Conservation (phyloP, 1,139 yeast species). For the Geotrichum carabidarum region DNA sequence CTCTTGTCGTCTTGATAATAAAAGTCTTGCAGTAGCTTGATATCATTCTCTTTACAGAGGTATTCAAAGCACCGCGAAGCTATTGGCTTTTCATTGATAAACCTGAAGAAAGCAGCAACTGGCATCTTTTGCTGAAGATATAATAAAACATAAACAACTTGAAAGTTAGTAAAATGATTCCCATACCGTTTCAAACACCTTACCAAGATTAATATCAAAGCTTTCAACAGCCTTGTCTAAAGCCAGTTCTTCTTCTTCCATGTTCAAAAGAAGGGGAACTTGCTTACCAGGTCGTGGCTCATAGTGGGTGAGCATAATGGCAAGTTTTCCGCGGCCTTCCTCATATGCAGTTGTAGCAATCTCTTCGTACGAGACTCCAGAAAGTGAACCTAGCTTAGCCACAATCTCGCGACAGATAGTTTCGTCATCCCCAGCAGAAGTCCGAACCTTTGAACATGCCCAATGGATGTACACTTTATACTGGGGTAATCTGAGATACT, state of each 20-base stretch:
- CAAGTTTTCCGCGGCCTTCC: slow-evolving; percentile 72
- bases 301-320: slow-evolving; percentile 58
- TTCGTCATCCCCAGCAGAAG: slow-evolving; percentile 54
- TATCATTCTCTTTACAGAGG: slow-evolving; percentile 37
- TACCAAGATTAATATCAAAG: slow-evolving; percentile 54
- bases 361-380: slow-evolving; percentile 53
- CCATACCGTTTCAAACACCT: neutral
- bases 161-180: neutral
- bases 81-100: slow-evolving; percentile 45
- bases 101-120: slow-evolving; percentile 51
- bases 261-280: slow-evolving; percentile 57
- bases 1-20: slow-evolving; percentile 58
- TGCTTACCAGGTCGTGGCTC: slow-evolving; percentile 66
- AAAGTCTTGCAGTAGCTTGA: slow-evolving; percentile 45
- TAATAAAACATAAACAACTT: slow-evolving; percentile 52
- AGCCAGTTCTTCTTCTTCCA: slow-evolving; percentile 72
- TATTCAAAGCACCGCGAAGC: slow-evolving; percentile 45
- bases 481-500: slow-evolving; percentile 48
- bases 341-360: slow-evolving; percentile 69
- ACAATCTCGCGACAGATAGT: slow-evolving; percentile 51
- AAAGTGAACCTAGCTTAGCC: slow-evolving; percentile 40
- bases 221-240: slow-evolving; percentile 63
- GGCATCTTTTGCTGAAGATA: slow-evolving; percentile 47
- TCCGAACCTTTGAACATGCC: slow-evolving; percentile 70
- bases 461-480: slow-evolving; percentile 66